Percentiles rank a stretch among this genome's conserved stretches.
Evolutionary conservation across 192 early-diverging fungal genomes (phyloP).

Genomic region (Geosiphon pyriformis): DNA sequence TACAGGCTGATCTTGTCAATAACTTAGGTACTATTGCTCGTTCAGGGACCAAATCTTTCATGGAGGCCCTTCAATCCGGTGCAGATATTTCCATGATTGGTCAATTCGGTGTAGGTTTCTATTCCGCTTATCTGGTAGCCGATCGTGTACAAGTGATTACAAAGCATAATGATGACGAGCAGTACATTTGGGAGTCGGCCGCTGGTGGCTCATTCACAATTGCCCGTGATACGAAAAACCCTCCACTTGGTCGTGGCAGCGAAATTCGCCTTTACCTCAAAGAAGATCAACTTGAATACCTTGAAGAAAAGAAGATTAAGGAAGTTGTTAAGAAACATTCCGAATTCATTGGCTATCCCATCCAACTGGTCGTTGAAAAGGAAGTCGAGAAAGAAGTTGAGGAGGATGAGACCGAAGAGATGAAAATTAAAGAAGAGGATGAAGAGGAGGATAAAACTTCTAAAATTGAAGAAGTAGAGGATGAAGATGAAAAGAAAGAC

Average conservation of each 20-base stretch:
- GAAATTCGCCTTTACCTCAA: slow-evolving; percentile 96
- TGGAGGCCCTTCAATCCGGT: slow-evolving; percentile 93
- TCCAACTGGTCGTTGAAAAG: slow-evolving; percentile 93
- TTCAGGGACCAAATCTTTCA: slow-evolving; percentile 99
- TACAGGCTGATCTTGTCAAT: slow-evolving; percentile 85
- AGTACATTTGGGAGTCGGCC: slow-evolving; percentile 93
- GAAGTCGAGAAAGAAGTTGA: slow-evolving; percentile 98
- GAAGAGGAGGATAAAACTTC: slow-evolving; percentile 1
- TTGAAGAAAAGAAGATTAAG: slow-evolving; percentile 98
- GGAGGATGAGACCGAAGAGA: slow-evolving; percentile 76
- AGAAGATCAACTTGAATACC: slow-evolving; percentile 97
- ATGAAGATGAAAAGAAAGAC: slow-evolving; percentile 26
- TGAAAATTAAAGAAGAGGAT: slow-evolving; percentile 31
- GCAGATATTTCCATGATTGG: slow-evolving; percentile 99
- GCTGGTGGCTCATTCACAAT: slow-evolving; percentile 92
- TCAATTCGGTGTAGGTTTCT: slow-evolving; percentile 99
- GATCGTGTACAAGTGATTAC: slow-evolving; percentile 94
- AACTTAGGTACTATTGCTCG: slow-evolving; percentile 99
- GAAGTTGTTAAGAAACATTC: slow-evolving; percentile 99
- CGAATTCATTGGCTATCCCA: slow-evolving; percentile 99
- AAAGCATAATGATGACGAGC: slow-evolving; percentile 96
- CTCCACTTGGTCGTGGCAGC: slow-evolving; percentile 89
- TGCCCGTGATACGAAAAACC: slow-evolving; percentile 86
- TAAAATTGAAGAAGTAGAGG: slow-evolving; percentile 26
- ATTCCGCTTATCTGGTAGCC: slow-evolving; percentile 99